Percentiles rank a stretch among this genome's conserved stretches.
Evolutionary conservation across 176 grass and related monocot species (phyloP).

Genomic region (Miscanthus lutarioriparius): DNA sequence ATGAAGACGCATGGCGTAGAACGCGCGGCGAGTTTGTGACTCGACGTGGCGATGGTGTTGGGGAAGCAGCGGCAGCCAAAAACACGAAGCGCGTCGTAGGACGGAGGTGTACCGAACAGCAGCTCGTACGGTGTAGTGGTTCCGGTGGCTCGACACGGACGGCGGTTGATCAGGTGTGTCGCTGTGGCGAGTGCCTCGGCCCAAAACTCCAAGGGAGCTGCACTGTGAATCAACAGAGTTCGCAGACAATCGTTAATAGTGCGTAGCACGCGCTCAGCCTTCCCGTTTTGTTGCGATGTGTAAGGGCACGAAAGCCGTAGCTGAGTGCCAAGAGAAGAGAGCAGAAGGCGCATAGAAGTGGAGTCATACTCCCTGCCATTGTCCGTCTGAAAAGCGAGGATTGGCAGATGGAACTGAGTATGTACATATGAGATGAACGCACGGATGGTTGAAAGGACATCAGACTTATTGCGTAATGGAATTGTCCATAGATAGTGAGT

Average conservation of each 20-base stretch:
- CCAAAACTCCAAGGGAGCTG: not conserved
- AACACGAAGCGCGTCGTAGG: no score
- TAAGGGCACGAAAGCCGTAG: not conserved
- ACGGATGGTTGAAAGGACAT: no score
- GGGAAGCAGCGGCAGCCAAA: no score
- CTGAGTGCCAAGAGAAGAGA: accelerated
- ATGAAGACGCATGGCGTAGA: not conserved
- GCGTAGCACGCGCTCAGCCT: not conserved
- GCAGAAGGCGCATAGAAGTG: not conserved
- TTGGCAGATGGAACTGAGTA: no score
- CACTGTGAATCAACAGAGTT: no score
- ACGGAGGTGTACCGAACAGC: accelerated
- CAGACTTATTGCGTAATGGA: no score
- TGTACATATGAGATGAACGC: no score
- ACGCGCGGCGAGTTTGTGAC: no score
- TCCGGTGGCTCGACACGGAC: not conserved
- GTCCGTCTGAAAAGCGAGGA: no score
- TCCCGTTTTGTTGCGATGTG: not conserved
- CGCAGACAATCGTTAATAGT: not conserved
- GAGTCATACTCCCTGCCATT: no score
- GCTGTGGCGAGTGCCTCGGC: not conserved
- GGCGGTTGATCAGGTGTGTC: not conserved
- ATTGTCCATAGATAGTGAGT: no score
- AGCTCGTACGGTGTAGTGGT: not conserved
- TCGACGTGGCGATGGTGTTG: no score